Evolutionary conservation across 1,284 basidiomycete genomes (phyloP), one percentile per base, ranked within the genome.

Genomic region (Sanghuangporus sanghuang): DNA sequence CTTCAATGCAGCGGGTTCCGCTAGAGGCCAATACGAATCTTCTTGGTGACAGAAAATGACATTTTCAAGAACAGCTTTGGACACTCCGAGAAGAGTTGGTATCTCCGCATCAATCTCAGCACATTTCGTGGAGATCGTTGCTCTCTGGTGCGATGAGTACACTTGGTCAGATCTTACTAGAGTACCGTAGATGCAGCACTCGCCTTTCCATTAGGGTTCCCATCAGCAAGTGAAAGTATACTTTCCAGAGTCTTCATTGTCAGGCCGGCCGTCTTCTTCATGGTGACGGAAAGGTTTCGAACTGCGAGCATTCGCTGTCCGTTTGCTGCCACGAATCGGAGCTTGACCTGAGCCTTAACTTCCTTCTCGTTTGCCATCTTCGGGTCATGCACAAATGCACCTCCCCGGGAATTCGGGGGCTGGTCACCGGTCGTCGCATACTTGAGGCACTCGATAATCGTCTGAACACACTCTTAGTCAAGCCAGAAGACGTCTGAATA

Each of bases 21-120:
- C 84, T 12, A 99, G 81, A 0, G 97, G 97, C 97, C 97, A 99
- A 71, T 95, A 98, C 0, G 94, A 96, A 64, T 99, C 97, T 72
- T 99, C 97, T 77, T 99, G 97, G 75, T 99, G 97, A 75, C 97
- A 99, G 72, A 99, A 99, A 66, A 99, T 98, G 71, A 99, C 96
- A 72, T 98, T 98, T 72, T 99, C 96, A 21, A 99, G 85, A 56
- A 99, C 96, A 6, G 96, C 90, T 74, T 94, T 96, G 11, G 95
- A 97, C 2, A 99, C 96, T 50, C 97, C 97, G n/a, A 99, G 85
- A 11, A 93, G 79, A 64, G 89, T 83, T 5, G 96, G 95, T 52
- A 99, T 95, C 75, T 99, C 97, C 14, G 85, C 79, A 72, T 99
- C 96, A 82, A 99, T 91, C 75, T 98, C 96, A 2, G 95, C 93